Evolutionary conservation across 2,329 filamentous ascomycete genomes (phyloP).

Genomic region (Paecilomyces sp.): DNA sequence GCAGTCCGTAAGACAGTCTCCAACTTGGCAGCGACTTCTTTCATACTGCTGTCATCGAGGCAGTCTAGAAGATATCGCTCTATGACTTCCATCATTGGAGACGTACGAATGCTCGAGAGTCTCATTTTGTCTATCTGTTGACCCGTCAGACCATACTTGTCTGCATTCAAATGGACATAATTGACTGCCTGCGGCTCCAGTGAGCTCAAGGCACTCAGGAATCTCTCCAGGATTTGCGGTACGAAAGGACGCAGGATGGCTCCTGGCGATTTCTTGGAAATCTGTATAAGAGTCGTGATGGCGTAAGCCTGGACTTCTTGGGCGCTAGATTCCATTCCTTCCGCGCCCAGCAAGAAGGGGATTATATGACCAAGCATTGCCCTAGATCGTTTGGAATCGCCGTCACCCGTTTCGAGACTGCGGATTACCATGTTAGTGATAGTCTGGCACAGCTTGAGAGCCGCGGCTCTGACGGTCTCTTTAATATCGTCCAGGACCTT

Average conservation of each 20-base stretch:
- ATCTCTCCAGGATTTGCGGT: constrained; percentile 69
- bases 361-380: constrained; percentile 80
- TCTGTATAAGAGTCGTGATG: constrained; percentile 73
- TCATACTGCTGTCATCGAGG: constrained; percentile 72
- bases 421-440: constrained; percentile 80
- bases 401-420: constrained; percentile 70
- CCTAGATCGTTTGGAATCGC: constrained; percentile 56
- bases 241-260: constrained; percentile 72
- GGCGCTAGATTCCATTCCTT: constrained; percentile 80
- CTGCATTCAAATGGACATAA: constrained; percentile 83
- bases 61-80: constrained; percentile 75
- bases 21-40: constrained; percentile 61
- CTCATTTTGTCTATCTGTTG: constrained; percentile 87
- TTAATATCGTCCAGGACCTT: constrained; percentile 97
- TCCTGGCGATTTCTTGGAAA: constrained; percentile 80
- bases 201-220: constrained; percentile 75
- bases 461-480: constrained; percentile 73
- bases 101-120: constrained; percentile 71
- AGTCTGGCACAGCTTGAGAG: constrained; percentile 72
- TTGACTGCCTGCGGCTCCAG: constrained; percentile 86
- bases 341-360: constrained; percentile 82
- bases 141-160: constrained; percentile 73
- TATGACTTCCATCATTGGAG: constrained; percentile 86
- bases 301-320: constrained; percentile 82
- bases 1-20: constrained; percentile 76